Evolutionary conservation across 306 rosid species (phyloP).

Genomic region (Astragalus glycyphyllos): DNA sequence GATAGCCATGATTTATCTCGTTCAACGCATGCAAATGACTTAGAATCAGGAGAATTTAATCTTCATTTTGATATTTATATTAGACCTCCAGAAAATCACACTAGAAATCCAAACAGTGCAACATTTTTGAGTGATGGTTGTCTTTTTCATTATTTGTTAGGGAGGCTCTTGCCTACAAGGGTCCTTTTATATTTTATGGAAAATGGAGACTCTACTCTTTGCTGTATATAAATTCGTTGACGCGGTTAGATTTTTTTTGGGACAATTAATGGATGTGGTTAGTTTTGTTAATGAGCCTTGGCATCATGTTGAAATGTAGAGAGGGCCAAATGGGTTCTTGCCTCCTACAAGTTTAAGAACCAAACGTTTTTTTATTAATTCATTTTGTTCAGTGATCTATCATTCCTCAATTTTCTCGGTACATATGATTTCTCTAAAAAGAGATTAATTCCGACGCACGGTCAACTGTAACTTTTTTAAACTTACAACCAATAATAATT

Average conservation of each 20-base stretch:
- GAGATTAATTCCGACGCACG: too few species aligned
- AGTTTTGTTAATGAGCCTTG: slow-evolving; percentile 41
- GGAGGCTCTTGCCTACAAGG: background rate
- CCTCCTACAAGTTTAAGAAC: background rate
- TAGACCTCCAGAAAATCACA: slow-evolving; percentile 60
- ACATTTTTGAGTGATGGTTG: slow-evolving; percentile 43
- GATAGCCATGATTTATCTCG: slow-evolving; percentile 46
- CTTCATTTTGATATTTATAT: slow-evolving; percentile 82
- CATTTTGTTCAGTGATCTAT: background rate
- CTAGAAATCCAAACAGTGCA: slow-evolving; percentile 46
- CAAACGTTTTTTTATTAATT: background rate
- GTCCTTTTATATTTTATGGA: slow-evolving; percentile 43
- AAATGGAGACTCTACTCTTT: slow-evolving; percentile 62
- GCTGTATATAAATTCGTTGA: slow-evolving; percentile 70
- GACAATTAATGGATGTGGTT: slow-evolving; percentile 47
- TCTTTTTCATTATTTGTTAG: too few species aligned
- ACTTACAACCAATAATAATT: too few species aligned
- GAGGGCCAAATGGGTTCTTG: slow-evolving; percentile 5
- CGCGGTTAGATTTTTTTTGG: slow-evolving; percentile 32
- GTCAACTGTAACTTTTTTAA: too few species aligned
- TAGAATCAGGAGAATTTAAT: slow-evolving; percentile 61
- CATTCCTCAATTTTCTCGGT: background rate
- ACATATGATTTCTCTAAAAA: too few species aligned
- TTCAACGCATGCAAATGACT: slow-evolving; percentile 52
- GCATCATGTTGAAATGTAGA: slow-evolving; percentile 26